Percentiles rank a stretch among this genome's conserved stretches.
phyloP scores from a whole-genome alignment of 1,284 basidiomycete genomes.

The Gastroboletus turbinatus region DNA sequence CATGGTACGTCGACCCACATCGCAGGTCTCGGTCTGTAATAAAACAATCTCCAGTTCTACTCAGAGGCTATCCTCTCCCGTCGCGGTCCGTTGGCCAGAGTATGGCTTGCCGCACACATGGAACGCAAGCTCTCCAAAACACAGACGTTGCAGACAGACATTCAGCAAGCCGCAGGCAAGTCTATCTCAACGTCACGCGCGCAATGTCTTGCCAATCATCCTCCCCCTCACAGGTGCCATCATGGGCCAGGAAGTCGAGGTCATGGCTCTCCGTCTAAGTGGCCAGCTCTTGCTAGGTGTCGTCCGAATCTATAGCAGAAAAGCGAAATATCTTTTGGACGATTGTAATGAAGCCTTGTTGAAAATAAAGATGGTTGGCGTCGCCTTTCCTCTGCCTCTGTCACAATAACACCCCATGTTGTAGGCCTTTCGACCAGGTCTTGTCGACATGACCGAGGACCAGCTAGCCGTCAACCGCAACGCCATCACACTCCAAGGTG shows the following conservation, averaged over 20 bases:
- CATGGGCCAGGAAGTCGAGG: conserved; percentile 83
- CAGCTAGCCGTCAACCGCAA: conserved; percentile 86
- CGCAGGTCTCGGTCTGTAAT: neutral
- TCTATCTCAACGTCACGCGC: neutral
- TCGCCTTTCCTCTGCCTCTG: neutral
- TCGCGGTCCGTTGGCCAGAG: conserved; percentile 90
- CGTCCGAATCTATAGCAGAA: conserved; percentile 95
- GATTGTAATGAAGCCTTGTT: conserved; percentile 96
- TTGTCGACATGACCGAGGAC: conserved; percentile 94
- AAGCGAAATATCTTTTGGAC: conserved; percentile 95
- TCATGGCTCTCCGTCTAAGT: conserved; percentile 92
- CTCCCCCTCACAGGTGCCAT: conserved; percentile 67
- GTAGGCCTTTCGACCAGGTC: conserved; percentile 90
- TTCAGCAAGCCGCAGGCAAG: conserved; percentile 89
- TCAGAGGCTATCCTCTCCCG: conserved; percentile 92
- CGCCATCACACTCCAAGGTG: conserved; percentile 80
- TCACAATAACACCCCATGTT: conserved; percentile 5
- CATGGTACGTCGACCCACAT: conserved; percentile 28
- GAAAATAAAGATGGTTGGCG: conserved; percentile 90
- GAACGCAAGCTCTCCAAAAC: conserved; percentile 96
- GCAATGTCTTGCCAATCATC: neutral
- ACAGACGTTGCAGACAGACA: conserved; percentile 91
- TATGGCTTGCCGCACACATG: conserved; percentile 99
- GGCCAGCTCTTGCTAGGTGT: conserved; percentile 96
- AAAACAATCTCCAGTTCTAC: conserved; percentile 62